Base-by-base conservation (phyloP, 768 basidiomycete genomes). In the Artomyces pyxidatus region DNA sequence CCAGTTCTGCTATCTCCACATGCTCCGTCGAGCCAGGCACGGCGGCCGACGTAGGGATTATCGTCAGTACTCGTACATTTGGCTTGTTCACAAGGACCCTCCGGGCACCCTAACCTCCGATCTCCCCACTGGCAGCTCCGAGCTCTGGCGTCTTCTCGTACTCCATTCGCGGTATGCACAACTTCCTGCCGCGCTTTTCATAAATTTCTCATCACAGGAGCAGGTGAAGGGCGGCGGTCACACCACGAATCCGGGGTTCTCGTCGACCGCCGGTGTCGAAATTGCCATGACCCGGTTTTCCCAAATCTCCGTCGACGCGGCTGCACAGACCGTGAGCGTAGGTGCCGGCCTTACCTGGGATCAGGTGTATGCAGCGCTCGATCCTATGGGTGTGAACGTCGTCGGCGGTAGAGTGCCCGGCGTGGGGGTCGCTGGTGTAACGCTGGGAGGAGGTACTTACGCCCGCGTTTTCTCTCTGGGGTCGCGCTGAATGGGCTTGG, bases 161-260 rank as follows among this genome's bases (percentile, higher is more conserved):
- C 26, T 16, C 47, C 47, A 4, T 48, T 48, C 17, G 47, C 38
- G 4, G 39, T 44, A 44, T n/a, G n/a, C n/a, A n/a, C n/a, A n/a
- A n/a, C n/a, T n/a, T n/a, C n/a, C n/a, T n/a, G n/a, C n/a, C n/a
- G n/a, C n/a, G n/a, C n/a, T n/a, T n/a, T n/a, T n/a, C n/a, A 44
- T 6, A 11, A 9, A 16, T 17, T 17, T 19, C n/a, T 44, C 3
- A 29, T 28, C 10, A 21, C 30, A 14, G 17, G 11, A 16, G 14
- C 23, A 80, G 80, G 72, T 83, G 46, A 83, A 80, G 60, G 74
- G 80, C 17, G 81, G 78, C 14, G 81, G 81, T 0, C 81, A 83
- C 59, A 51, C 74, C 1, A 56, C 69, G 3, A 81, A 80, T 56
- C 72, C 69, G 0, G 73, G 73, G 2, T 81, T 81, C 51, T 79